These are phyloP conservation scores for Fistulifera solaris DNA, from an alignment of 108 stramenopile species.

Conservation along the genomic window DNA sequence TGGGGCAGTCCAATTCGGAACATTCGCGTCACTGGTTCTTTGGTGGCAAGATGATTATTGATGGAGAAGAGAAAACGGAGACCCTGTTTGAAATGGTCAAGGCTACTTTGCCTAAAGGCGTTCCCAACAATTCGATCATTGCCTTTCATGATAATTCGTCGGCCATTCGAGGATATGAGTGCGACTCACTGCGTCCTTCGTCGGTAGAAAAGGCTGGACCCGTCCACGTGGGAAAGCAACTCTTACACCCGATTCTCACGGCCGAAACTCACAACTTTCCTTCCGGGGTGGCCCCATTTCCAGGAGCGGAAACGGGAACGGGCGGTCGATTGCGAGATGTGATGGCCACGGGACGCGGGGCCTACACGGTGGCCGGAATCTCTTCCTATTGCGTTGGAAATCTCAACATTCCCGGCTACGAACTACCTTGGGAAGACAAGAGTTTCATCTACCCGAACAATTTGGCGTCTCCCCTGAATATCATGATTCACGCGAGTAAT, in stretches of 20 bases:
- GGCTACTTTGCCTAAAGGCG: conserved; percentile 77
- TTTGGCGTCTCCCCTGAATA: conserved; percentile 86
- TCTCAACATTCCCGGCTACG: conserved; percentile 89
- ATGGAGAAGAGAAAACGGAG: conserved; percentile 86
- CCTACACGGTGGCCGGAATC: conserved; percentile 88
- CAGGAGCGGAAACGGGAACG: conserved; percentile 99
- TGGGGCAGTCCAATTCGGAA: conserved; percentile 97
- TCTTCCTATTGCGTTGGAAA: conserved; percentile 98
- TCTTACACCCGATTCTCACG: conserved; percentile 92
- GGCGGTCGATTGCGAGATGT: conserved; percentile 97
- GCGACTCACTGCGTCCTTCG: conserved; percentile 48
- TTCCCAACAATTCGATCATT: conserved; percentile 86
- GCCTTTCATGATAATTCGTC: conserved; percentile 98
- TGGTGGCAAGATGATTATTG: conserved; percentile 96
- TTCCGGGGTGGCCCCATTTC: conserved; percentile 96
- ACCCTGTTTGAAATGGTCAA: conserved; percentile 98
- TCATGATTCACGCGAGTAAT: conserved; percentile 91
- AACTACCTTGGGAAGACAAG: conserved; percentile 92
- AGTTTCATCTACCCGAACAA: conserved; percentile 78
- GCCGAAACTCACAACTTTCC: conserved; percentile 99
- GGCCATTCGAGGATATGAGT: conserved; percentile 84
- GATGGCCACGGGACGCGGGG: conserved; percentile 96
- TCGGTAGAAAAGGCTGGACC: conserved; percentile 41
- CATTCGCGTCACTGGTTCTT: conserved; percentile 99
- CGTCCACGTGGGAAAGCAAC: conserved; percentile 43